Evolutionary conservation across 2,329 filamentous ascomycete species (phyloP).

Genomic region (Bimuria novae-zelandiae): DNA sequence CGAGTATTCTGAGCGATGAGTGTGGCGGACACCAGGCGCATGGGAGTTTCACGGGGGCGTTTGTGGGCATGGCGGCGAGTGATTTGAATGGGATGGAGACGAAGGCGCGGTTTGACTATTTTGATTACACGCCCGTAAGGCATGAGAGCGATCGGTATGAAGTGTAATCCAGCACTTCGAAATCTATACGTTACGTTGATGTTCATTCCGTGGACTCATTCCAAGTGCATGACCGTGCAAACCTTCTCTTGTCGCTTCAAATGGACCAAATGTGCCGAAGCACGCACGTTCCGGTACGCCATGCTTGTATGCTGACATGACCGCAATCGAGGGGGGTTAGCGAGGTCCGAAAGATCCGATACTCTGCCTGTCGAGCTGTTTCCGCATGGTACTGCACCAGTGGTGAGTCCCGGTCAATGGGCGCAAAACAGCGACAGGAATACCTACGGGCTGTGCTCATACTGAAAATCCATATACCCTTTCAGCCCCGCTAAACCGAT

Average conservation of each 20-base stretch:
- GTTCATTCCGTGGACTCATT: no score
- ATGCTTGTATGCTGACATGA: no score
- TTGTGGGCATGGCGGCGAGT: slow-evolving; percentile 41
- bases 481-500: slow-evolving; percentile 73
- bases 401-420: not conserved
- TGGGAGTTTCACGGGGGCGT: slow-evolving; percentile 66
- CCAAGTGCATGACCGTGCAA: not conserved
- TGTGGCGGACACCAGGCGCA: slow-evolving; percentile 65
- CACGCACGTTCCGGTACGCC: not conserved
- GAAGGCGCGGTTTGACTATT: slow-evolving; percentile 39
- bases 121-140: slow-evolving; percentile 36
- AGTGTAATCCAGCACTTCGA: no score
- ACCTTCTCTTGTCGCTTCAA: not conserved
- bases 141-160: slow-evolving; percentile 41
- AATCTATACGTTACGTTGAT: no score
- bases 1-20: slow-evolving; percentile 65
- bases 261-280: not conserved
- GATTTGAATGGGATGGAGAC: slow-evolving; percentile 37
- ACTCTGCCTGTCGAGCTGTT: not conserved
- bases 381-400: not conserved
- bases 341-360: no score
- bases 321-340: no score
- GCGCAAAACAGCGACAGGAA: not conserved
- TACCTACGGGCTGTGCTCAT: not conserved
- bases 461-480: slow-evolving; percentile 39